Evolutionary conservation across 768 basidiomycete genomes (phyloP).

Genomic region (Rhizopogon vinicolor): DNA sequence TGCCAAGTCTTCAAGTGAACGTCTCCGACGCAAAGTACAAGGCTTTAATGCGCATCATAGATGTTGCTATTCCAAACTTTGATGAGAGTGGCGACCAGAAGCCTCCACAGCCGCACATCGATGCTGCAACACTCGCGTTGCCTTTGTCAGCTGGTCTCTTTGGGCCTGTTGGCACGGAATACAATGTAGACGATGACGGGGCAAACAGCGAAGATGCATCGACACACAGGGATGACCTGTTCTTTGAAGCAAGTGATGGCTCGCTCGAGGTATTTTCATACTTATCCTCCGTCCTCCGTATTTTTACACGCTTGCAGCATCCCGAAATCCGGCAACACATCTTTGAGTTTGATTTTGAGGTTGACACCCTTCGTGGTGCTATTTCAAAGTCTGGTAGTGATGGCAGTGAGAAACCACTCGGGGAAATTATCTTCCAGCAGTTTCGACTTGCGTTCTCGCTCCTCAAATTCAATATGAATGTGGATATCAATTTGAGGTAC

Average conservation of each 20-base stretch:
- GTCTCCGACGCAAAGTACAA: conserved; percentile 90
- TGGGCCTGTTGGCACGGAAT: conserved; percentile 51
- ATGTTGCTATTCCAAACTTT: conserved; percentile 85
- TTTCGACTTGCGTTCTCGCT: conserved; percentile 75
- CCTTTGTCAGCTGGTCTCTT: conserved; percentile 55
- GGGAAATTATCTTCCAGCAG: conserved; percentile 70
- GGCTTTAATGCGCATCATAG: conserved; percentile 86
- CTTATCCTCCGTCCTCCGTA: not conserved
- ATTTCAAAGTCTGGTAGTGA: conserved; percentile 66
- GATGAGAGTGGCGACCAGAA: conserved; percentile 36
- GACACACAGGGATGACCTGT: conserved; percentile 48
- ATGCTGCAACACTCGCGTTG: conserved; percentile 34
- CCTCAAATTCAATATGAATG: conserved; percentile 82
- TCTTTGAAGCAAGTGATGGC: conserved; percentile 72
- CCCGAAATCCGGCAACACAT: conserved; percentile 47
- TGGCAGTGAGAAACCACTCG: conserved; percentile 67
- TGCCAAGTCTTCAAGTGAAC: conserved; percentile 87
- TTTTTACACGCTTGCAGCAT: conserved; percentile 13
- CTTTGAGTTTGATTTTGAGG: conserved; percentile 85
- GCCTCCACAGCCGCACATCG: conserved; percentile 15
- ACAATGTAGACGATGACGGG: conserved; percentile 60
- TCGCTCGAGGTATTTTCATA: conserved; percentile 41
- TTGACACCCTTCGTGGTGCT: conserved; percentile 75
- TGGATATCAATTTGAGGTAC: conserved; percentile 77
- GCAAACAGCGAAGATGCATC: conserved; percentile 37